These are phyloP conservation scores for Colletotrichum karsti DNA, from an alignment of 2,329 filamentous ascomycete species.

Conservation along the genomic window DNA sequence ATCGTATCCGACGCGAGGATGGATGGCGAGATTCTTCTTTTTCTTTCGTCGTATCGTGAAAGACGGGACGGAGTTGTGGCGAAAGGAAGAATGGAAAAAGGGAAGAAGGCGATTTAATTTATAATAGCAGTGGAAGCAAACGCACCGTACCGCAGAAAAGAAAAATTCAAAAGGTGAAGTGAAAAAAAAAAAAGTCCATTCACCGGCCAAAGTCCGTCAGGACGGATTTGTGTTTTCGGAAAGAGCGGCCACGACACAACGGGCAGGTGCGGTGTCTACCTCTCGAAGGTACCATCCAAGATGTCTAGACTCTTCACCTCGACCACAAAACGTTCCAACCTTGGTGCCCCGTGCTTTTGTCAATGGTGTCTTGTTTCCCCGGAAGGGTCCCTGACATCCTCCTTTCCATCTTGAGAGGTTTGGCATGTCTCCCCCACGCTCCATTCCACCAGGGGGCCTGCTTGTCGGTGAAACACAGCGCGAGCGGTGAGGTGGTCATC, in stretches of 20 bases:
- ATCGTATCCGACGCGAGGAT: background rate
- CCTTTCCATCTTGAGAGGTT: background rate
- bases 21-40: background rate
- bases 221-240: background rate
- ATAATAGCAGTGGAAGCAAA: slow-evolving; percentile 2
- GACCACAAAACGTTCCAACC: background rate
- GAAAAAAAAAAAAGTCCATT: background rate
- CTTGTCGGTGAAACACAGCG: slow-evolving; percentile 24
- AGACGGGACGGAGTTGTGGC: slow-evolving; percentile 9
- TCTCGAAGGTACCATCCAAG: background rate
- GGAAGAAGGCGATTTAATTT: slow-evolving; percentile 18
- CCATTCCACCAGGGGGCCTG: slow-evolving; percentile 10
- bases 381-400: background rate
- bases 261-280: background rate
- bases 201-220: slow-evolving; percentile 9
- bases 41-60: background rate
- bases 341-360: background rate
- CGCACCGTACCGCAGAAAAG: background rate
- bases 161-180: background rate
- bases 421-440: slow-evolving; percentile 9
- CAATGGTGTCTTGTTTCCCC: background rate
- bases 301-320: background rate
- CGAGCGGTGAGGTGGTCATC: slow-evolving; percentile 22
- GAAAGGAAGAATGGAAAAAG: background rate
- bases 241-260: background rate